Evolutionary conservation across 2,329 filamentous ascomycete genomes (phyloP), one percentile per base, ranked within the genome.

Genomic region (Ceratocystis cubensis): DNA sequence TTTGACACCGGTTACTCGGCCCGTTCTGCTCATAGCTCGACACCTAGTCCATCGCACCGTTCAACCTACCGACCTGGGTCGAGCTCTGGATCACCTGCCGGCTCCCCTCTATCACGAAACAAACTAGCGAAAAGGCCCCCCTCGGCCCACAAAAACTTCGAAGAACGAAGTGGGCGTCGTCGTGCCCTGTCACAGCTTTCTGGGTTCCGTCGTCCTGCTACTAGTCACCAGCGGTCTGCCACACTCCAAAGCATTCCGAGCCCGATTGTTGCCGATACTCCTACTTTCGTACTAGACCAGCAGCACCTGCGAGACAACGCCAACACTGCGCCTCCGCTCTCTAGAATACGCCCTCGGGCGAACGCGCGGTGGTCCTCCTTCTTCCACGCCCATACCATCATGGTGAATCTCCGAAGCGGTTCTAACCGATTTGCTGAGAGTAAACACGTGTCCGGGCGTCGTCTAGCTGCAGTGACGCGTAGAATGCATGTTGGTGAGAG

Each of bases 41-140:
- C 56, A 7, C 56, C 56, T 13, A 59, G 56, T 30, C 17, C 56
- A 3, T n/a, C 25, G 10, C 30, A n/a, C 15, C 5, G 56, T 37
- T 59, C 56, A 59, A 59, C 17, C 28, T 28, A 30, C 28, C 56
- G n/a, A 2, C 62, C 63, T 17, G 73, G 72, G 25, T 45, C 61
- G 10, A 57, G 65, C 8, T 45, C 63, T 30, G 33, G 41, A n/a
- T 70, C 72, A 44, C 69, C 69, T 56, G 73, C 77, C 20, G 68
- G 74, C 20, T 75, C 74, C 70, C 79, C 79, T 69, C 74, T 84
- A 41, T 78, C 83, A 7, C 86, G 85, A 20, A 92, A 92, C 75
- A 91, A 90, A 76, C 79, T 92, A 50, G 88, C 91, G 64, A 93
- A 93, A 76, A 84, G 88, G 68, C 80, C 83, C 46, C 81, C 85